Evolutionary conservation across 1,284 basidiomycete genomes (phyloP), one percentile per base, ranked within the genome.

Genomic region (Pseudozyma hubeiensis): DNA sequence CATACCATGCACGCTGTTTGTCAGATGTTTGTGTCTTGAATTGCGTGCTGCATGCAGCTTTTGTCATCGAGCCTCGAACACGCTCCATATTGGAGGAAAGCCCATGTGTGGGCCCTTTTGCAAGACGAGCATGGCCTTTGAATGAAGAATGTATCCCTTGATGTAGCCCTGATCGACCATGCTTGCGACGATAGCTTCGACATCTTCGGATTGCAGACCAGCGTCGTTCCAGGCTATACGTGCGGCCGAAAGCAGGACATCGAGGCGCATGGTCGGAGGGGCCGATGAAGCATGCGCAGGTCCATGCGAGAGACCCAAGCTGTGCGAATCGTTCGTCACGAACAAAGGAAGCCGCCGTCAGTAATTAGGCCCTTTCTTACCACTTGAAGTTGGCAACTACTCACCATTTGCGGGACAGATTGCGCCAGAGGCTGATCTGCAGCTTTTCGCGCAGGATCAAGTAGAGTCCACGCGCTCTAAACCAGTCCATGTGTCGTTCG

Each of bases 101-200:
- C 85, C 85, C 35, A 78, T 77, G 14, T 72, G 58, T 19, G 79
- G 69, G 2, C 83, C 84, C 19, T 84, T 85, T 57, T 85, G 85
- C 41, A 86, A 54, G 4, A 86, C 85, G 7, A 86, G 59, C 57
- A 85, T 64, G 16, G 73, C 68, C 46, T 84, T 83, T 31, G 81
- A 81, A 52, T 85, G 85, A 16, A 84, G 62, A 13, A 85, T 84
- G 75, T 86, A 86, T 3, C 83, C 85, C 56, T 86, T 86, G 58
- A 86, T 59, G 64, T 85, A 84, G 37, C 85, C 85, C 77, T 85
- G 85, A 48, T 86, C 86, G 60, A 86, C 81, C 43, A 86, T 64
- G 35, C 82, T 84, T 2, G 81, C 82, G 11, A 81, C 75, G 62
- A 86, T 81, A 30, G 81, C 80, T 57, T 86, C 86, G 39, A 86